Percentiles rank a stretch among this genome's conserved stretches.
phyloP scores from a whole-genome alignment of 768 basidiomycete genomes.

The Auricularia sp. region DNA sequence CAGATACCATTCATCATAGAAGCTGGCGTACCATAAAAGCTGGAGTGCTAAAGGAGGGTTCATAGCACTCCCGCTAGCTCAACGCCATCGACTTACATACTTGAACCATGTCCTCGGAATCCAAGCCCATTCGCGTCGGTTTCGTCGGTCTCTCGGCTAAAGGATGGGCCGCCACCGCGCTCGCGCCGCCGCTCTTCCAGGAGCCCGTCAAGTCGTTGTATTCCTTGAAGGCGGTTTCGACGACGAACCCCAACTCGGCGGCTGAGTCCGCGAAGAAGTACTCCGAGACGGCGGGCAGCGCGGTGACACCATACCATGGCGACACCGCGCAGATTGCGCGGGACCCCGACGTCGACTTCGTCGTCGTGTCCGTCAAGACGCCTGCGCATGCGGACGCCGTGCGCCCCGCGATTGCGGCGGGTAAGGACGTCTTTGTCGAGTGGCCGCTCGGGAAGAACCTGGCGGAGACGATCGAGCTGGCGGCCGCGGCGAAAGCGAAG shows the following conservation, averaged over 20 bases:
- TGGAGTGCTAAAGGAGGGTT: too few relatives aligned
- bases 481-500: constrained; percentile 20
- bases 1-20: too few relatives aligned
- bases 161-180: background rate
- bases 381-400: constrained; percentile 21
- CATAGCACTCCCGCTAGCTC: too few relatives aligned
- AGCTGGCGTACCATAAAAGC: too few relatives aligned
- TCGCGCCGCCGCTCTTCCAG: background rate
- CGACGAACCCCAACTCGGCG: constrained; percentile 22
- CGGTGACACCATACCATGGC: constrained; percentile 27
- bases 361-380: constrained; percentile 26
- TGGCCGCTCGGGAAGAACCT: constrained; percentile 28
- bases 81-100: too few relatives aligned
- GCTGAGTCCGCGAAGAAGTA: constrained; percentile 23
- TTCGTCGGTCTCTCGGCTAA: background rate
- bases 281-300: constrained; percentile 13
- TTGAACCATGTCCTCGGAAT: too few relatives aligned
- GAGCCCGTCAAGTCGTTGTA: constrained; percentile 8
- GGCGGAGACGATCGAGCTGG: constrained; percentile 26
- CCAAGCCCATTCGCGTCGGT: background rate
- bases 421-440: constrained; percentile 31
- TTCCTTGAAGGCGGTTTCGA: constrained; percentile 26
- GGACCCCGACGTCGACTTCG: constrained; percentile 29
- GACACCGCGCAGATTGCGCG: constrained; percentile 18
- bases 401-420: constrained; percentile 25